A percentile compares a stretch with the other conserved stretches of the same genome.
phyloP scores from a whole-genome alignment of 495 filamentous ascomycete species.

The Schizothecium vesticola region DNA sequence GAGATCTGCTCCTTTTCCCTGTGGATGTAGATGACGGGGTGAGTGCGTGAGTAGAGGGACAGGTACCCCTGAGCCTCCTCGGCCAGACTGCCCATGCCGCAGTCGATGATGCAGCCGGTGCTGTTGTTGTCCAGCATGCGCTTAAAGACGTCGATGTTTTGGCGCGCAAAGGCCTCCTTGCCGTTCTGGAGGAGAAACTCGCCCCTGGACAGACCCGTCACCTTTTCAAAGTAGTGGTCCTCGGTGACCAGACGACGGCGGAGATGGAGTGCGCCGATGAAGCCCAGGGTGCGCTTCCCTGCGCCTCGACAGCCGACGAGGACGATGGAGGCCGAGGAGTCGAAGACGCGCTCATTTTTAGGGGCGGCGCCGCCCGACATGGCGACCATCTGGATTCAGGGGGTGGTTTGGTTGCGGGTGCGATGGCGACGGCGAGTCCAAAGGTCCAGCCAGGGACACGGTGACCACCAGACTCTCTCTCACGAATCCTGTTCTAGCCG shows the following conservation, averaged over 20 bases:
- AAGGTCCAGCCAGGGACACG: background rate
- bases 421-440: background rate
- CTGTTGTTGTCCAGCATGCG: slow-evolving; percentile 61
- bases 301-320: slow-evolving; percentile 70
- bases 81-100: slow-evolving; percentile 50
- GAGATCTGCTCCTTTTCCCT: slow-evolving; percentile 63
- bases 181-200: slow-evolving; percentile 58
- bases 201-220: slow-evolving; percentile 56
- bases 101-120: slow-evolving; percentile 65
- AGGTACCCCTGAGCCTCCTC: slow-evolving; percentile 55
- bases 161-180: slow-evolving; percentile 53
- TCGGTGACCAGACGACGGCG: slow-evolving; percentile 65
- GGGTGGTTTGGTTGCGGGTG: background rate
- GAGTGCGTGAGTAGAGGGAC: slow-evolving; percentile 52
- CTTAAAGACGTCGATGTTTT: slow-evolving; percentile 58
- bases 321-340: slow-evolving; percentile 61
- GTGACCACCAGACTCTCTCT: background rate
- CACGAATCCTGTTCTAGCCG: background rate
- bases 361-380: slow-evolving; percentile 26
- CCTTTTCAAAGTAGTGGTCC: slow-evolving; percentile 64
- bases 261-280: slow-evolving; percentile 69
- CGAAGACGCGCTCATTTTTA: slow-evolving; percentile 46
- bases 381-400: background rate
- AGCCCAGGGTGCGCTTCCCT: slow-evolving; percentile 70
- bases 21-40: slow-evolving; percentile 71